Evolutionary conservation across 108 stramenopile species (phyloP).

Genomic region (Epipyxis sp.): DNA sequence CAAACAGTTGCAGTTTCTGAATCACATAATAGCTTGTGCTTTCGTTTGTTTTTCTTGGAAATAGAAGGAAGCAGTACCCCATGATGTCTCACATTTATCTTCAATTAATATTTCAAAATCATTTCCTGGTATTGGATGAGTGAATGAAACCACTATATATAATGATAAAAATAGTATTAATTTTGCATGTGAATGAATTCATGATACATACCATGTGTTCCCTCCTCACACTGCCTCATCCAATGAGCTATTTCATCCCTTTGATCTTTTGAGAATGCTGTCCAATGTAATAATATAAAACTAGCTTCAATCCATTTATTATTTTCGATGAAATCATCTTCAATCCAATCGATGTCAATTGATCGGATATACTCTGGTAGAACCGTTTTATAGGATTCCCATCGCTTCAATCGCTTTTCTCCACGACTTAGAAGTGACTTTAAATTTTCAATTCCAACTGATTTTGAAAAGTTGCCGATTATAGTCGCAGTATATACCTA

Average conservation of each 20-base stretch:
- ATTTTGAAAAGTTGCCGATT: slow-evolving; percentile 4
- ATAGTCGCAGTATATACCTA: slow-evolving; percentile 8
- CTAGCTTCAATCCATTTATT: neutral
- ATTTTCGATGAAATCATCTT: slow-evolving; percentile 16
- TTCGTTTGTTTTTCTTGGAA: slow-evolving; percentile 18
- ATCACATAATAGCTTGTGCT: too few species aligned
- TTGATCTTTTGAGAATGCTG: neutral
- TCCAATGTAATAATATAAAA: slow-evolving; percentile 20
- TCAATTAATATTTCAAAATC: neutral
- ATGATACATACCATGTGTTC: slow-evolving; percentile 20
- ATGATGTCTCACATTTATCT: slow-evolving; percentile 18
- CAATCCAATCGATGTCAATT: neutral
- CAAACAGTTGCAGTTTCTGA: too few species aligned
- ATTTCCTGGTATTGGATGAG: neutral
- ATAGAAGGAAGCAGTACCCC: slow-evolving; percentile 1
- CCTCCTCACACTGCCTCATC: neutral
- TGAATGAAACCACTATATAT: neutral
- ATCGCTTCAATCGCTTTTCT: neutral
- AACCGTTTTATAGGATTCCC: neutral
- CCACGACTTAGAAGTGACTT: neutral
- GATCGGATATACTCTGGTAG: neutral
- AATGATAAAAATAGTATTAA: too few species aligned
- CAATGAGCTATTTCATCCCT: neutral
- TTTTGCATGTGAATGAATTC: too few species aligned
- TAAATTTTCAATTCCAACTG: neutral